phyloP scores from a whole-genome alignment of 257 asterid species.

The Marsdenia floribunda region DNA sequence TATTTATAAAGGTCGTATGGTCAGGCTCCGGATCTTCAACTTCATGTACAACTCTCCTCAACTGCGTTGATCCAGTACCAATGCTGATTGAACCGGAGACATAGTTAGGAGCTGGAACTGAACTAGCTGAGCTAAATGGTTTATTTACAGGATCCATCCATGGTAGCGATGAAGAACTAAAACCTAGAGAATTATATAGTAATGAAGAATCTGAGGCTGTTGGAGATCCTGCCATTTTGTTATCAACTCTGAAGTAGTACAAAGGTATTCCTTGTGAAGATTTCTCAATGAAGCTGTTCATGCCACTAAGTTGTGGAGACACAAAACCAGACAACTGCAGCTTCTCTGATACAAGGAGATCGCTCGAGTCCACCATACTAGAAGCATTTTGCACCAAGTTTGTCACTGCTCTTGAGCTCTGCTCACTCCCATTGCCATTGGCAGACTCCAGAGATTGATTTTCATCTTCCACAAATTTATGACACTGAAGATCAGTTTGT shows the following conservation, averaged over 20 bases:
- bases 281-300: slow-evolving; percentile 86
- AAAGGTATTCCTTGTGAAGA: slow-evolving; percentile 89
- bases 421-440: slow-evolving; percentile 40
- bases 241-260: slow-evolving; percentile 83
- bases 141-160: slow-evolving; percentile 86
- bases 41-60: slow-evolving; percentile 98
- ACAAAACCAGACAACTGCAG: slow-evolving; percentile 87
- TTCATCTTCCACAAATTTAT: slow-evolving; percentile 31
- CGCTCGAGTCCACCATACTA: slow-evolving; percentile 44
- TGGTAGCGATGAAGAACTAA: slow-evolving; percentile 85
- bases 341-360: slow-evolving; percentile 69
- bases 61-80: slow-evolving; percentile 61
- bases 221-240: slow-evolving; percentile 40
- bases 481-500: slow-evolving; percentile 39
- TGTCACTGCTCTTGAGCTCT: slow-evolving; percentile 53
- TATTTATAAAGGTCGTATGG: slow-evolving; percentile 49
- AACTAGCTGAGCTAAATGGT: slow-evolving; percentile 75
- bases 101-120: slow-evolving; percentile 76
- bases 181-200: slow-evolving; percentile 57
- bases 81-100: slow-evolving; percentile 74
- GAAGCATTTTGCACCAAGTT: slow-evolving; percentile 42
- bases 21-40: slow-evolving; percentile 81
- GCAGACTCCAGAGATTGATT: slow-evolving; percentile 31
- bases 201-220: slow-evolving; percentile 61
- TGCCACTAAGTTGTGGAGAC: slow-evolving; percentile 90